Evolutionary conservation across 2,329 filamentous ascomycete species (phyloP).

Genomic region (Hypoxylon sp.): DNA sequence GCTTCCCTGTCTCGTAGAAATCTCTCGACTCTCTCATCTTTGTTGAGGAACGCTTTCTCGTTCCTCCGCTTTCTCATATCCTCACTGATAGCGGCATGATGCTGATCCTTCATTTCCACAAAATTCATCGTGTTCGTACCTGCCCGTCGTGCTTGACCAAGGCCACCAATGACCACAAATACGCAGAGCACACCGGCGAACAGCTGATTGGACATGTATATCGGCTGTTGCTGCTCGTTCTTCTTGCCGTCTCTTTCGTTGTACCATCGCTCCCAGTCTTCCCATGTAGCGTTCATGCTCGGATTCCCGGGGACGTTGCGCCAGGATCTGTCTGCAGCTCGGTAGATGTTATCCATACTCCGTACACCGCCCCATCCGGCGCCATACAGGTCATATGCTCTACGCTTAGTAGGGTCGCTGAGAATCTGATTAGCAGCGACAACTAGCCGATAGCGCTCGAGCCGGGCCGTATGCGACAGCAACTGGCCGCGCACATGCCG

Average conservation of each 20-base stretch:
- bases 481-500: constrained; percentile 59
- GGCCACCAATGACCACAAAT: constrained; percentile 77
- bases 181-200: constrained; percentile 82
- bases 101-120: constrained; percentile 75
- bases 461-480: constrained; percentile 72
- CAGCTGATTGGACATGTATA: constrained; percentile 82
- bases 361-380: constrained; percentile 79
- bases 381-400: constrained; percentile 85
- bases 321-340: constrained; percentile 64
- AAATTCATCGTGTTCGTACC: constrained; percentile 73
- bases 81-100: constrained; percentile 76
- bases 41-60: constrained; percentile 66
- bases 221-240: constrained; percentile 65
- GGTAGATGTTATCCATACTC: constrained; percentile 62
- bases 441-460: constrained; percentile 92
- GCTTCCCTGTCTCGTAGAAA: constrained; percentile 82
- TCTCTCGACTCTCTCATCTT: constrained; percentile 78
- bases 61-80: constrained; percentile 68
- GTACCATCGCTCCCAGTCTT: constrained; percentile 93
- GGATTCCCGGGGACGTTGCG: constrained; percentile 63
- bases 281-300: constrained; percentile 90
- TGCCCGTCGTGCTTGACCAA: constrained; percentile 80
- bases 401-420: constrained; percentile 82
- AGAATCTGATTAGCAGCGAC: constrained; percentile 91
- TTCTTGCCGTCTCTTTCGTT: constrained; percentile 64